Base-by-base conservation (phyloP, 257 asterid species). In the Primulina eburnea region DNA sequence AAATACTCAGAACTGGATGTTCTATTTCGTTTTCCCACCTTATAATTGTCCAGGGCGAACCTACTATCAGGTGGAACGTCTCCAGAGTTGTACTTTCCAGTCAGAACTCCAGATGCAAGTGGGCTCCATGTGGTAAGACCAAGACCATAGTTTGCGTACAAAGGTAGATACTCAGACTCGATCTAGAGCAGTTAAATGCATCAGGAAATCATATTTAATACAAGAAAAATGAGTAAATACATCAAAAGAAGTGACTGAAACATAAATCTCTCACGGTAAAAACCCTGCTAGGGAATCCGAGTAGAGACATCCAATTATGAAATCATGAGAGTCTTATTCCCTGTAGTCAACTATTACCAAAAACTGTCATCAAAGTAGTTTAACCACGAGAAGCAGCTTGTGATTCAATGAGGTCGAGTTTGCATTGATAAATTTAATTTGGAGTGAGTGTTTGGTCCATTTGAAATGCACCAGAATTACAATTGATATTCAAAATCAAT, bases 51-150 rank as follows among this genome's bases (percentile, higher is more conserved):
- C 89, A 94, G 77, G 58, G 97, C 89, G 72, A 94, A 94, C 64
- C 99, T 85, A 71, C 93, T 87, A 68, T 89, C 97, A 4, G 96
- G 67, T 64, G 98, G 99, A 78, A 89, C 79, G 55, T 78, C 71
- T 58, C 88, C 93, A 4, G 82, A 56, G 63, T 75, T 80, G 72
- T 94, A 94, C 75, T 94, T 94, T 64, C 99, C 99, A 1, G 96
- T 85, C 62, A 94, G 85, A 75, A 91, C 97, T 34, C 99, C 99
- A 61, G 99, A 94, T 1, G 97, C 99, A 47, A 94, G 96, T 1
- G 99, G 99, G 64, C 99, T 94, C 99, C 99, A 94, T 34, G 99
- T 94, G 33, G 99, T 89, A 73, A 94, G 97, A 69, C 97, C 99
- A 35, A 85, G 75, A 21, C 99, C 99, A 65, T 94, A 89, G 82